Evolutionary conservation across 1,139 yeast genomes (phyloP), one percentile per base, ranked within the genome.

Genomic region (Candida sp.): DNA sequence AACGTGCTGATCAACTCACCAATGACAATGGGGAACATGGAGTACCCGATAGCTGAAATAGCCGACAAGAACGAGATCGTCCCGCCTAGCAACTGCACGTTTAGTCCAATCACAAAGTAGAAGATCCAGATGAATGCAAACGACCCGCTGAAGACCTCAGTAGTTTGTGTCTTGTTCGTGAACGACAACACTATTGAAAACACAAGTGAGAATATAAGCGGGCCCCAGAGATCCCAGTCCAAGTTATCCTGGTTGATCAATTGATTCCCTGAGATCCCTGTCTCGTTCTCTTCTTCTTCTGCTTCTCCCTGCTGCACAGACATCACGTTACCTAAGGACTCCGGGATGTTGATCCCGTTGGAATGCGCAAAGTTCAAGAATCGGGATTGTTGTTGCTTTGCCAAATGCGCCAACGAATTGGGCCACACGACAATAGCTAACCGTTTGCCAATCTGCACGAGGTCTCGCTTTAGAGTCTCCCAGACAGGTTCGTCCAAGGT

Each of bases 211-310:
- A 90, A 88, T 30, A 90, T 79, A 53, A 90, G 72, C 2, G 97
- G 97, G 0, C 97, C 97, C 96, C 96, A 90, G 47, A 90, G 70
- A 67, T 90, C 96, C 96, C 96, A 90, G 49, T 88, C 94, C 47
- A 82, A 71, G 54, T 71, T 77, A 54, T 72, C 72, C 43, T 62
- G 58, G 41, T 56, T 62, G 22, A 61, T 62, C 27, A 58, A 47
- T 5, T 60, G 67, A 25, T 58, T 51, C 31, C 70, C 50, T 12
- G 62, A 48, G 31, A 58, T 51, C 7, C 61, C 63, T 3, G 56
- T 47, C 12, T 65, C 70, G 17, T 62, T 60, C 12, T 41, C 34
- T 41, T 42, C 70, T 37, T 68, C 73, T 30, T n/a, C n/a, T n/a
- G n/a, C n/a, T n/a, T 66, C 70, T 42, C 65, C 69, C 23, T 60